A percentile compares a stretch with the other conserved stretches of the same genome.
Conservation (phyloP, 352 stramenopile genomes). For the Pythium sukuiense region DNA sequence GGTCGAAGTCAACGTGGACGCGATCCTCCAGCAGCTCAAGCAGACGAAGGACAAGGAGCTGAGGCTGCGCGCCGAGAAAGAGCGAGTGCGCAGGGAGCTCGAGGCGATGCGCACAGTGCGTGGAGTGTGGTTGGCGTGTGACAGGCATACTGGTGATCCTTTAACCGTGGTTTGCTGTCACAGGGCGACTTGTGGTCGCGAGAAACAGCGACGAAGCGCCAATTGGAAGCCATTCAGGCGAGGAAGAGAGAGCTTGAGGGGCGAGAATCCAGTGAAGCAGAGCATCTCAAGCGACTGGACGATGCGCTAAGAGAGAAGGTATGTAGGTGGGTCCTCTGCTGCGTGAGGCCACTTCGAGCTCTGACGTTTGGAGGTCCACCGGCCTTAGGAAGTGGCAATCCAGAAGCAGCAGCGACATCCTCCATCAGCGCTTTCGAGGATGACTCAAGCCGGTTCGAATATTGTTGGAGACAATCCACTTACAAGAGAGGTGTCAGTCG, state of each 20-base stretch:
- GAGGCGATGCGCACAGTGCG: constrained; percentile 44
- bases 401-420: constrained; percentile 6
- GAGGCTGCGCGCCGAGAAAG: constrained; percentile 63
- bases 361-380: background rate
- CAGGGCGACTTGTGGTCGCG: constrained; percentile 45
- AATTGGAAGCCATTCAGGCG: constrained; percentile 41
- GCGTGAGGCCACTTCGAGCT: background rate
- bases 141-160: background rate
- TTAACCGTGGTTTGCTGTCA: background rate
- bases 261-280: constrained; percentile 33
- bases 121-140: no score
- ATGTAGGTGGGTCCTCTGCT: background rate
- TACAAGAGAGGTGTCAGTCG: background rate
- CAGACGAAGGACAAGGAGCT: constrained; percentile 63
- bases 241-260: constrained; percentile 39
- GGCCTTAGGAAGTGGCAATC: constrained; percentile 12
- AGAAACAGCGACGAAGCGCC: constrained; percentile 43
- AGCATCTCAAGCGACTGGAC: constrained; percentile 36
- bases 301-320: constrained; percentile 34
- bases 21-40: constrained; percentile 53
- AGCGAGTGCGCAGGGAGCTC: constrained; percentile 58
- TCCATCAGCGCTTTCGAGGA: background rate
- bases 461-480: constrained; percentile 1
- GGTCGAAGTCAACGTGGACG: constrained; percentile 53
- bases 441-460: constrained; percentile 11